Evolutionary conservation across 2,329 filamentous ascomycete species (phyloP).

Genomic region (Amphichorda felina): DNA sequence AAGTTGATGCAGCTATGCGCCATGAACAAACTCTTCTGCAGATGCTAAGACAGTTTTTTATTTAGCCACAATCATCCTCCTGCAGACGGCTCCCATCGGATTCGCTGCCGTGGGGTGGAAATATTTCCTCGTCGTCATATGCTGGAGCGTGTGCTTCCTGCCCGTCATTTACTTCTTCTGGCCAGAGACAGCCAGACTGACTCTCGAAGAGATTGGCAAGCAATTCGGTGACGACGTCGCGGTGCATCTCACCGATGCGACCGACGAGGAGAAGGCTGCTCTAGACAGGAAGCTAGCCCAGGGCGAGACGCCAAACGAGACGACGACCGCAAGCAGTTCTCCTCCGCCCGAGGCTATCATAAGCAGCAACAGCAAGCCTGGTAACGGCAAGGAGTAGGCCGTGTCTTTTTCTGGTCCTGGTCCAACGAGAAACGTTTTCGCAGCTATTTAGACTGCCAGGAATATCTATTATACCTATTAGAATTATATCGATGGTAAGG

Average conservation of each 20-base stretch:
- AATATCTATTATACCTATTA: too few species aligned
- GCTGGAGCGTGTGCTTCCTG: conserved; percentile 12
- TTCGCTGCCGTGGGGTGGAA: conserved; percentile 12
- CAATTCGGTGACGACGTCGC: conserved; percentile 11
- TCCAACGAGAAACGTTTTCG: too few species aligned
- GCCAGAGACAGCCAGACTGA: conserved; percentile 13
- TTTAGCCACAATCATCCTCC: conserved; percentile 13
- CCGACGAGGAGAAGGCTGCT: conserved; percentile 1
- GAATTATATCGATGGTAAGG: too few species aligned
- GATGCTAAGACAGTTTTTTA: too few species aligned
- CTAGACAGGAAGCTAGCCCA: conserved; percentile 1
- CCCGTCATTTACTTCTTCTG: conserved; percentile 17
- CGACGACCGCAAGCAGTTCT: too few species aligned
- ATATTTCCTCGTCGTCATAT: conserved; percentile 16
- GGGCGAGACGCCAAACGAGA: too few species aligned
- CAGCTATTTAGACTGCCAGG: too few species aligned
- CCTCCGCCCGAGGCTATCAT: too few species aligned
- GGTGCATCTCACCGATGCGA: background rate
- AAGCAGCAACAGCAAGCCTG: too few species aligned
- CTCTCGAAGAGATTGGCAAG: conserved; percentile 12
- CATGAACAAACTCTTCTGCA: background rate
- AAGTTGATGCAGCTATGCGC: background rate
- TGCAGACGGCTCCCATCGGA: conserved; percentile 13
- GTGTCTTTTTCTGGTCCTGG: too few species aligned
- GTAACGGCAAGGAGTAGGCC: too few species aligned